These are phyloP conservation scores for Leucoagaricus sp. DNA, from an alignment of 1,284 basidiomycete genomes.

Conservation along the genomic window DNA sequence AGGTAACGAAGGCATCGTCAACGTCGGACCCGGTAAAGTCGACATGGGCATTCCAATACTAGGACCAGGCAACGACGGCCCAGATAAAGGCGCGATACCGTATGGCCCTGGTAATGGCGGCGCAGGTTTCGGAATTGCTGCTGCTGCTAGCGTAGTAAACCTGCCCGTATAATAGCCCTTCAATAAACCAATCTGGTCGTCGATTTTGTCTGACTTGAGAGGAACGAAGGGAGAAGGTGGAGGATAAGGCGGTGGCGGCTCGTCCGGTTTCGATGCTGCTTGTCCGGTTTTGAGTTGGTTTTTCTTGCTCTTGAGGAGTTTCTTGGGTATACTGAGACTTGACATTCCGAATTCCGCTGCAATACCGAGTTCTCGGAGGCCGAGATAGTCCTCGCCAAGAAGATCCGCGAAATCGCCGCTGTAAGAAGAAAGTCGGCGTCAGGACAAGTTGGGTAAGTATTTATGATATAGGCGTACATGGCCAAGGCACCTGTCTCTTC, in stretches of 20 bases:
- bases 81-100: conserved; percentile 17
- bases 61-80: conserved; percentile 20
- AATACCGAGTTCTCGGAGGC: conserved; percentile 86
- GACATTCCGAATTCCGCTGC: conserved; percentile 86
- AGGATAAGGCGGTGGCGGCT: conserved; percentile 85
- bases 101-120: conserved; percentile 14
- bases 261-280: conserved; percentile 56
- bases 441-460: not conserved
- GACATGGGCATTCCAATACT: not conserved
- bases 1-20: conserved; percentile 20
- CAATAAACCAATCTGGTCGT: conserved; percentile 85
- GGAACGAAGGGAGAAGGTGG: conserved; percentile 81
- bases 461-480: conserved; percentile 48
- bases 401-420: conserved; percentile 88
- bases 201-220: conserved; percentile 63
- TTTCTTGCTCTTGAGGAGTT: conserved; percentile 74
- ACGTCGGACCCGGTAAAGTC: not conserved
- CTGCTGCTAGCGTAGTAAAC: conserved; percentile 43
- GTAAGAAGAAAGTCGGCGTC: not conserved
- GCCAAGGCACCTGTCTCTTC: conserved; percentile 77
- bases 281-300: conserved; percentile 36
- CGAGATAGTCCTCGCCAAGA: conserved; percentile 93
- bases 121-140: conserved; percentile 15
- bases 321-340: conserved; percentile 78
- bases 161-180: conserved; percentile 73